phyloP scores from a whole-genome alignment of 768 basidiomycete species.

The Albatrellus ellisii region DNA sequence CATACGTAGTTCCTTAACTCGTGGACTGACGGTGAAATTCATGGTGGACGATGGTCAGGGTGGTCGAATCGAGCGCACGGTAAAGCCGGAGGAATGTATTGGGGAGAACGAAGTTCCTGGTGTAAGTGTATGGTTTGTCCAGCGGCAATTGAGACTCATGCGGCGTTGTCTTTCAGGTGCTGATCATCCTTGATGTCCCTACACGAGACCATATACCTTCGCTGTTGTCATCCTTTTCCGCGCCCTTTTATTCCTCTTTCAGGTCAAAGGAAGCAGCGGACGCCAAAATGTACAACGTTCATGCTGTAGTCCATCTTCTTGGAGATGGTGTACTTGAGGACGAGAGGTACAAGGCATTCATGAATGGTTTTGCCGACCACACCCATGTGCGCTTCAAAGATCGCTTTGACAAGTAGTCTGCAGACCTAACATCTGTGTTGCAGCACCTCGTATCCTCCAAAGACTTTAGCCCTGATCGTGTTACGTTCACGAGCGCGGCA shows the following conservation, averaged over 20 bases:
- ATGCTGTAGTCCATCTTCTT: conserved; percentile 56
- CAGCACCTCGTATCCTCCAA: conserved; percentile 71
- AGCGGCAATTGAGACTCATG: background rate
- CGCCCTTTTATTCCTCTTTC: conserved; percentile 34
- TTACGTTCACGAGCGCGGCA: conserved; percentile 65
- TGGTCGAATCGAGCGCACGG: conserved; percentile 30
- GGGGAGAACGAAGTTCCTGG: conserved; percentile 37
- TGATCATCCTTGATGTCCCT: conserved; percentile 65
- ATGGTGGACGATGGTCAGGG: conserved; percentile 33
- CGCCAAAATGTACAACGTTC: conserved; percentile 31
- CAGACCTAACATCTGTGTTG: conserved; percentile 1
- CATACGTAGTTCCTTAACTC: conserved; percentile 43
- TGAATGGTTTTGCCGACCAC: conserved; percentile 47
- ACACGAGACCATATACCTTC: conserved; percentile 39
- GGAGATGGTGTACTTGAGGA: conserved; percentile 63
- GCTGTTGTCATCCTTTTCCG: conserved; percentile 33
- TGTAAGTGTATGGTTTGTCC: conserved; percentile 19
- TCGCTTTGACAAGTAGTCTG: background rate
- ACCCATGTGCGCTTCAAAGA: conserved; percentile 37
- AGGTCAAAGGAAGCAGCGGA: conserved; percentile 29
- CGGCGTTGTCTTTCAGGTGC: conserved; percentile 26
- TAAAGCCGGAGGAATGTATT: conserved; percentile 48
- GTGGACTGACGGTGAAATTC: conserved; percentile 50
- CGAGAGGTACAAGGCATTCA: conserved; percentile 54
- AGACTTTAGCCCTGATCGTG: conserved; percentile 43